Evolutionary conservation across 2,329 filamentous ascomycete species (phyloP), one percentile per base, ranked within the genome.

Genomic region (Didymella arachidicola): DNA sequence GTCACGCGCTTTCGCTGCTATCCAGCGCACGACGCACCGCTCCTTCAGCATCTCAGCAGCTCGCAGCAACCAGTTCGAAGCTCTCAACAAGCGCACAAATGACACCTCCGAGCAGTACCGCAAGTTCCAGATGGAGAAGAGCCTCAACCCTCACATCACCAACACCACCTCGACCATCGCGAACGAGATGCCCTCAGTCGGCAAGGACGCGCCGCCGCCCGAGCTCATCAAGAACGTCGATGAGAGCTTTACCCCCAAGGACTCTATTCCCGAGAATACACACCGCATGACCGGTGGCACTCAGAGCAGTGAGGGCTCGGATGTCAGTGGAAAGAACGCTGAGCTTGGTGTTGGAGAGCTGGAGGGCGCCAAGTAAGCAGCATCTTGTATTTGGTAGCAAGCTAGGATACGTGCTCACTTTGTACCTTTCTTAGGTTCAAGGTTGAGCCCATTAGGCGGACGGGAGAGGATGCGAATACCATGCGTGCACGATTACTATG

Each of bases 401-500:
- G 82, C 87, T 97, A 72, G 88, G 96, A 76, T 92, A 34, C n/a
- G 32, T 39, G 52, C 57, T 60, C 57, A 60, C 52, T 52, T 50
- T 48, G 47, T 55, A 46, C 92, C 66, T 91, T 89, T 63, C 85
- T 86, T 58, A 60, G 57, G 57, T 97, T 98, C 80, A 90, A 87
- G 76, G 88, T 98, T 71, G 92, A 96, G 83, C 95, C 95, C n/a
- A 79, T 98, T 66, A 87, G 90, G 61, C 86, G 95, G 49, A 86
- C 85, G 8, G 93, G 93, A 70, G 95, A 99, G 79, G 91, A 95
- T 79, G 81, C 86, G 45, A 84, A 86, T 68, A 99, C 94, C 34
- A 97, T 90, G 87, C 88, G 94, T 68, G 93, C 95, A 39, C 88
- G 95, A 65, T 86, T 99, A 73, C 83, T 90, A 79, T 91, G 89